Conservation (phyloP, 2,329 filamentous ascomycete species). For the Pseudogymnoascus destructans region DNA sequence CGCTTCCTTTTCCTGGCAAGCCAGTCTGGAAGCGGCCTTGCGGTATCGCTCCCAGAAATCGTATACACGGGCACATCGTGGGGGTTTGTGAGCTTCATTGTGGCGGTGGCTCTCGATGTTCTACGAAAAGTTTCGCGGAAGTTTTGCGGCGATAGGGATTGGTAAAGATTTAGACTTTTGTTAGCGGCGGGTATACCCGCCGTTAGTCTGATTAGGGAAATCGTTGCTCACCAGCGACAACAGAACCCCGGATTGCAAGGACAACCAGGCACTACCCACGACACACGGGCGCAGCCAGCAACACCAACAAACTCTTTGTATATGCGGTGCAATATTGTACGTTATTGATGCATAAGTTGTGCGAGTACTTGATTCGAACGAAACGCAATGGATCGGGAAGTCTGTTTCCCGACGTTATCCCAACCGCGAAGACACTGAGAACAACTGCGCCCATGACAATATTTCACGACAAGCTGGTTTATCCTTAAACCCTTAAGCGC, state of each 20-base stretch:
- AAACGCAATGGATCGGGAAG: not conserved
- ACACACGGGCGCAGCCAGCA: not conserved
- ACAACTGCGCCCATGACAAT: not conserved
- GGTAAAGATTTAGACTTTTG: conserved; percentile 9
- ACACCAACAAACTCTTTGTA: not conserved
- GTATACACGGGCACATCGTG: conserved; percentile 86
- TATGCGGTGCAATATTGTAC: not conserved
- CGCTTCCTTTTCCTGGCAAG: conserved; percentile 79
- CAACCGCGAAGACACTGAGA: not conserved
- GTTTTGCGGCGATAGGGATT: conserved; percentile 9
- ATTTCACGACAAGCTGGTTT: not conserved
- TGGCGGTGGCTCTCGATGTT: conserved; percentile 13
- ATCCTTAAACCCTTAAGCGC: not conserved
- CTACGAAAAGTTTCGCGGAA: conserved; percentile 8
- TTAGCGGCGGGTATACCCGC: conserved; percentile 2
- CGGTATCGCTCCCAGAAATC: conserved; percentile 79
- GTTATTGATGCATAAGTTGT: not conserved
- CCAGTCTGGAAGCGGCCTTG: conserved; percentile 87
- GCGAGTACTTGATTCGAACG: not conserved
- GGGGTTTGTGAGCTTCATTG: conserved; percentile 72
- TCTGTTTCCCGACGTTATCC: not conserved
- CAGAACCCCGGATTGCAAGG: conserved; percentile 8
- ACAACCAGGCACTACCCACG: conserved; percentile 2
- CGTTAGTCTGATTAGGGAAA: not conserved
- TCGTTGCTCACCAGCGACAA: not conserved